Evolutionary conservation across 1,139 yeast species (phyloP).

Genomic region (Suhomyces kunorum): DNA sequence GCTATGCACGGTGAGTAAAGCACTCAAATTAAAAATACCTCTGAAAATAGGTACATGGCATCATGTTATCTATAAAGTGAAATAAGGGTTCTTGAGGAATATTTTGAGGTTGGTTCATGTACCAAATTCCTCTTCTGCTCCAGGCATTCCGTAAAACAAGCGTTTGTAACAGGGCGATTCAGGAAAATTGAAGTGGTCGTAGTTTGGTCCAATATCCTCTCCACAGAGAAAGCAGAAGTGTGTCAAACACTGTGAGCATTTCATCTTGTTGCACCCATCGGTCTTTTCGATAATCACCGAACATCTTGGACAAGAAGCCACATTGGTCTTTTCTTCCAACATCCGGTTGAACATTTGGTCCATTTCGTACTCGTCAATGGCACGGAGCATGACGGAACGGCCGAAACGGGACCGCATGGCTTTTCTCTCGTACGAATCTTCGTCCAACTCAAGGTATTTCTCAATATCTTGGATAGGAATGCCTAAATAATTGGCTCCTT

Average conservation of each 20-base stretch:
- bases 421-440: slow-evolving; percentile 32
- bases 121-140: slow-evolving; percentile 22
- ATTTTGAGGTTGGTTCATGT: too few relatives aligned
- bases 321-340: slow-evolving; percentile 40
- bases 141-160: slow-evolving; percentile 59
- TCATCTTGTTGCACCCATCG: slow-evolving; percentile 73
- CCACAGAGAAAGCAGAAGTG: slow-evolving; percentile 64
- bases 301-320: slow-evolving; percentile 59
- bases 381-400: slow-evolving; percentile 39
- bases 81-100: too few relatives aligned
- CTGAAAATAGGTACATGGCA: too few relatives aligned
- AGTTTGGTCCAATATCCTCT: slow-evolving; percentile 35
- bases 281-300: slow-evolving; percentile 53
- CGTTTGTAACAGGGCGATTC: slow-evolving; percentile 50
- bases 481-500: slow-evolving; percentile 26
- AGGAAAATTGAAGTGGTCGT: slow-evolving; percentile 52
- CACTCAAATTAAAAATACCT: too few relatives aligned
- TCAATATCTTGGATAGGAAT: slow-evolving; percentile 49
- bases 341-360: slow-evolving; percentile 52
- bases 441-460: slow-evolving; percentile 32
- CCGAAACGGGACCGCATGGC: slow-evolving; percentile 56
- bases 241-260: slow-evolving; percentile 52
- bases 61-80: too few relatives aligned
- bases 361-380: slow-evolving; percentile 48
- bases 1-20: background rate